phyloP scores from a whole-genome alignment of 495 filamentous ascomycete genomes.

The Trichoderma reesei region DNA sequence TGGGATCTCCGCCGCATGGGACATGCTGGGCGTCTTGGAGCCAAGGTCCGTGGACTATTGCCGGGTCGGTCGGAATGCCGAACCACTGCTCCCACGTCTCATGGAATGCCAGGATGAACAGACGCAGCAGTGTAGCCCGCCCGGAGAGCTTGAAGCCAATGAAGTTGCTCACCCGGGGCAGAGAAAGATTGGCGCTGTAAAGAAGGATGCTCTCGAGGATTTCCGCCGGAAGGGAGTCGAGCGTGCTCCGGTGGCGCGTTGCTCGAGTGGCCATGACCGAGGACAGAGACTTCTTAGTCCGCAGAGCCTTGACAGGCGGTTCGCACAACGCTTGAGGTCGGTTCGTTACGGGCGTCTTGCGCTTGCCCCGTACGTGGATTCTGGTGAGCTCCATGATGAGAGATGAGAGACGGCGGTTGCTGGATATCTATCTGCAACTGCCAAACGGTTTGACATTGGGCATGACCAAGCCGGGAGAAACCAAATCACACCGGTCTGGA shows the following conservation, averaged over 20 bases:
- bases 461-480: no score
- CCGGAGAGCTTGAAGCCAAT: constrained; percentile 7
- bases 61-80: constrained; percentile 3
- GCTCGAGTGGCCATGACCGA: constrained; percentile 8
- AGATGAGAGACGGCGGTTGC: no score
- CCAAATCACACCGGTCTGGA: no score
- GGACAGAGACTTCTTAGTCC: constrained; percentile 8
- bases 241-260: background rate
- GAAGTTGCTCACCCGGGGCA: background rate
- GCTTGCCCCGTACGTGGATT: constrained; percentile 4
- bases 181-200: constrained; percentile 4
- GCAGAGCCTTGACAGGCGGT: background rate
- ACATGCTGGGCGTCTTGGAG: background rate
- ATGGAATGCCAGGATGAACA: constrained; percentile 9
- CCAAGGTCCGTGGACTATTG: background rate
- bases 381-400: constrained; percentile 1
- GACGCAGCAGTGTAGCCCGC: constrained; percentile 8
- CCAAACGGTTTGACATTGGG: no score
- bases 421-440: no score
- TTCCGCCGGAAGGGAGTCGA: constrained; percentile 10
- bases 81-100: constrained; percentile 12
- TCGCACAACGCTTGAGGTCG: background rate
- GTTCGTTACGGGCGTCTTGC: background rate
- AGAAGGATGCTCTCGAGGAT: constrained; percentile 11
- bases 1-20: background rate